Conservation (phyloP, 345 rosid species). For the Garcia nutans region DNA sequence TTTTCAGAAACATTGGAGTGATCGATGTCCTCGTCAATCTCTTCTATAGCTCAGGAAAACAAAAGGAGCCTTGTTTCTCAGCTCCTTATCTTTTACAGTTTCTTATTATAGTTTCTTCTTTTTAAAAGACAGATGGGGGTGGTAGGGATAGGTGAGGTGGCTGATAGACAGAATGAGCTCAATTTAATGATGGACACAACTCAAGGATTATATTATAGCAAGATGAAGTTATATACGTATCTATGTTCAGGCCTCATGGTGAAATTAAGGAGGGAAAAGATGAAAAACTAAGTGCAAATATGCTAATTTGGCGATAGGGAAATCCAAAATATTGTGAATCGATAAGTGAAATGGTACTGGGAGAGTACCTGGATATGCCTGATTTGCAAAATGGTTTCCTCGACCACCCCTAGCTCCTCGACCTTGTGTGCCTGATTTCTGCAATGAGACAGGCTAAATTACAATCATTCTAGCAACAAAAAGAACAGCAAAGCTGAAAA, state of each 20-base stretch:
- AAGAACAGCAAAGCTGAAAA: neutral
- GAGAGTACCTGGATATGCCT: constrained; percentile 42
- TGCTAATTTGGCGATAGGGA: neutral
- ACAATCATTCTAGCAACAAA: neutral
- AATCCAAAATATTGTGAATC: too few species aligned
- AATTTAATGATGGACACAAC: too few species aligned
- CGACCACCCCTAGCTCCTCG: constrained; percentile 46
- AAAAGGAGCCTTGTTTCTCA: neutral
- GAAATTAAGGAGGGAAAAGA: neutral
- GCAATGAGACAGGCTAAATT: constrained; percentile 25
- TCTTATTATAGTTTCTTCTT: neutral
- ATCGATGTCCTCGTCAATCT: neutral
- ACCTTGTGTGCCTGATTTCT: constrained; percentile 41
- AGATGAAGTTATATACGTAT: neutral
- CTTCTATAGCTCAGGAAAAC: neutral
- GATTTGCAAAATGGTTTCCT: constrained; percentile 47
- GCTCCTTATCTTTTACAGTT: neutral
- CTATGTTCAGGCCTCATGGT: too few species aligned
- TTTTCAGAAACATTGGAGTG: neutral
- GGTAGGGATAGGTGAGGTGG: neutral
- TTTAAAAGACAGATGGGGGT: neutral
- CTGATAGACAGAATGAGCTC: neutral
- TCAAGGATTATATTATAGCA: neutral
- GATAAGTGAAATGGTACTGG: too few species aligned
- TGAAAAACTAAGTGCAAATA: neutral